Conservation (phyloP, 148 eudicot species). For the Rhododendron mucronatum region DNA sequence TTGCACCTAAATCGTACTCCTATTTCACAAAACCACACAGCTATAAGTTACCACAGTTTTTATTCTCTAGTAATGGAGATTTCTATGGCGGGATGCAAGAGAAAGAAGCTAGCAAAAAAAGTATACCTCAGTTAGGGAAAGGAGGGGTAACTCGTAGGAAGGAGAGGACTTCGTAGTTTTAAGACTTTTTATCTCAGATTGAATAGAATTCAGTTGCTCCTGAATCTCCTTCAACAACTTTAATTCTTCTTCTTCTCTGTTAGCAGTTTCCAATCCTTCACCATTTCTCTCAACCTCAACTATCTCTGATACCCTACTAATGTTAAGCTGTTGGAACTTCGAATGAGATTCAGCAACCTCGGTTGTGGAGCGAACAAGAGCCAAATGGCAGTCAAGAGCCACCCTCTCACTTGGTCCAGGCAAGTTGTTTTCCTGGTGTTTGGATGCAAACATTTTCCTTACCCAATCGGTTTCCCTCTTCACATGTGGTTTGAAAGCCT, state of each 20-base stretch:
- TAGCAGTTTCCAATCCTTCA: slow-evolving; percentile 21
- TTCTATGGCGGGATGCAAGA: background rate
- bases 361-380: slow-evolving; percentile 25
- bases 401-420: slow-evolving; percentile 17
- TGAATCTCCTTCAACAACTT: slow-evolving; percentile 59
- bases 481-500: slow-evolving; percentile 18
- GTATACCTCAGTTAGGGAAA: slow-evolving; percentile 57
- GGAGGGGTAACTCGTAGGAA: slow-evolving; percentile 29
- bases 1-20: background rate
- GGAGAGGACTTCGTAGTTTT: slow-evolving; percentile 30
- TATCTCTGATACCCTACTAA: slow-evolving; percentile 47
- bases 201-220: slow-evolving; percentile 54
- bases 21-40: background rate
- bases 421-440: slow-evolving; percentile 14
- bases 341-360: slow-evolving; percentile 31
- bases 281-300: slow-evolving; percentile 43
- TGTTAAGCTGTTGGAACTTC: slow-evolving; percentile 36
- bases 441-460: slow-evolving; percentile 21
- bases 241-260: slow-evolving; percentile 34
- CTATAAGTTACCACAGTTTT: background rate
- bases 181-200: slow-evolving; percentile 49
- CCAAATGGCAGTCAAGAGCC: slow-evolving; percentile 24
- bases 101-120: slow-evolving; percentile 1
- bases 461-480: slow-evolving; percentile 32
- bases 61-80: background rate